These are phyloP conservation scores for Fusarium pseudograminearum DNA, from an alignment of 2,329 filamentous ascomycete genomes.

Conservation along the genomic window DNA sequence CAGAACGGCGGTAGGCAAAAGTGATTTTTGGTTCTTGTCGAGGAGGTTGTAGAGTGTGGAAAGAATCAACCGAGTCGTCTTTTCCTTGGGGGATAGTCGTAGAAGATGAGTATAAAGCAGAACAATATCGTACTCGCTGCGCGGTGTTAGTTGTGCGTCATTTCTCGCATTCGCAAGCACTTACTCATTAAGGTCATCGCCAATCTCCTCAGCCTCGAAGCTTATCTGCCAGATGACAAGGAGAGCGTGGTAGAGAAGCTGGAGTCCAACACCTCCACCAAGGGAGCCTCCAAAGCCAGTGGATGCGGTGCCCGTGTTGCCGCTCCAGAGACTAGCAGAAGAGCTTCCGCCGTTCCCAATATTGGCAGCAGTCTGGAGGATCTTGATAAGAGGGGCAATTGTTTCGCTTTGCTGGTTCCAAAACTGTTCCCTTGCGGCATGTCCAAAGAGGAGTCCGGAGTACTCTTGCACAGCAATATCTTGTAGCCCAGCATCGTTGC, in stretches of 20 bases:
- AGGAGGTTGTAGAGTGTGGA: constrained; percentile 92
- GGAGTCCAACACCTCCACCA: constrained; percentile 88
- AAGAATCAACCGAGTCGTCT: constrained; percentile 91
- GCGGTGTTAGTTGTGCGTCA: constrained; percentile 26
- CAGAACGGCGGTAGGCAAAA: constrained; percentile 87
- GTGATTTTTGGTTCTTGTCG: constrained; percentile 73
- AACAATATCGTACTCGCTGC: constrained; percentile 87
- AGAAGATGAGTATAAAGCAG: constrained; percentile 93
- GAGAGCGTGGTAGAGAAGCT: constrained; percentile 93
- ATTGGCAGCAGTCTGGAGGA: constrained; percentile 83
- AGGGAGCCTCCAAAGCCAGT: constrained; percentile 72
- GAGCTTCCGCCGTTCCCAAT: constrained; percentile 73
- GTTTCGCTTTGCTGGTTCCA: constrained; percentile 93
- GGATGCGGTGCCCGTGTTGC: constrained; percentile 64
- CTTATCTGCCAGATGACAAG: constrained; percentile 96
- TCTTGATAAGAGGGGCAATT: constrained; percentile 82
- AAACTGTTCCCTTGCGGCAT: constrained; percentile 81
- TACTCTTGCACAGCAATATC: constrained; percentile 96
- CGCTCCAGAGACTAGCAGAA: constrained; percentile 72
- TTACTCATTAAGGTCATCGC: constrained; percentile 86
- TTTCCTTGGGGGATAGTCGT: constrained; percentile 94
- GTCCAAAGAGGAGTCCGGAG: constrained; percentile 83
- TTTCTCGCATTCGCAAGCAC: constrained; percentile 49
- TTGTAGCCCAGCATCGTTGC: constrained; percentile 88
- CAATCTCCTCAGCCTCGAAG: constrained; percentile 83